Evolutionary conservation across 352 stramenopile genomes (phyloP).

Genomic region (Pythium phragmitis): DNA sequence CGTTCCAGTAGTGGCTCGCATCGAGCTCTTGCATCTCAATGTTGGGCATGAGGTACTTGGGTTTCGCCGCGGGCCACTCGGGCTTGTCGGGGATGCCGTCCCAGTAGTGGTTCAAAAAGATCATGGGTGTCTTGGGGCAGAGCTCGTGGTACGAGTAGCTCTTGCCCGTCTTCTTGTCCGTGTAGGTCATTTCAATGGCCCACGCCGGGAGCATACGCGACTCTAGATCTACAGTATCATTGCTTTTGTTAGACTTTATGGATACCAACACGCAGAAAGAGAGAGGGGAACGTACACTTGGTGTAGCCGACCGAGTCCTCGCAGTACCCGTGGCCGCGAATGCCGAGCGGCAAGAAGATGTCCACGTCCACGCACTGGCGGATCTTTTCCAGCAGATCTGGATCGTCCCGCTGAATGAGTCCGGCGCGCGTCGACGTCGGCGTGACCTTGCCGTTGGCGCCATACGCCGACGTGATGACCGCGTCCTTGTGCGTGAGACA

Average conservation of each 20-base stretch:
- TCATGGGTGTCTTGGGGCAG: slow-evolving; percentile 30
- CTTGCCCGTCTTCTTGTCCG: background rate
- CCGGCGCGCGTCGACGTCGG: slow-evolving; percentile 29
- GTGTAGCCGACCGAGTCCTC: slow-evolving; percentile 62
- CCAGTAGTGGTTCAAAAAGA: slow-evolving; percentile 46
- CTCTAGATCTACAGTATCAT: slow-evolving; percentile 12
- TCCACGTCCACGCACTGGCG: slow-evolving; percentile 61
- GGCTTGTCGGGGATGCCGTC: slow-evolving; percentile 17
- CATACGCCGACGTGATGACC: slow-evolving; percentile 49
- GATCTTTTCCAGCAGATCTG: slow-evolving; percentile 41
- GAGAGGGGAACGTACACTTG: slow-evolving; percentile 37
- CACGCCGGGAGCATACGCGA: slow-evolving; percentile 37
- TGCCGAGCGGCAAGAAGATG: slow-evolving; percentile 42
- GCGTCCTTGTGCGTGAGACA: slow-evolving; percentile 44
- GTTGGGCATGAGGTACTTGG: slow-evolving; percentile 34
- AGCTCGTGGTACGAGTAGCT: slow-evolving; percentile 37
- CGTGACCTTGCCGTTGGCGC: background rate
- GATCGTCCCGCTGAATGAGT: slow-evolving; percentile 20
- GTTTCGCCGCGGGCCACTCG: slow-evolving; percentile 30
- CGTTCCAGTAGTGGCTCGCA: slow-evolving; percentile 42
- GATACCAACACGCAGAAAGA: too few species aligned
- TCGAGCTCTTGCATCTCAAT: slow-evolving; percentile 56
- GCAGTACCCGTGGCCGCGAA: slow-evolving; percentile 63
- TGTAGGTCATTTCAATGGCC: slow-evolving; percentile 33
- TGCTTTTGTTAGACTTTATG: too few species aligned